Evolutionary conservation across 225 moss, liverwort and hornwort species (phyloP).

Genomic region (Anthoceros angustus): DNA sequence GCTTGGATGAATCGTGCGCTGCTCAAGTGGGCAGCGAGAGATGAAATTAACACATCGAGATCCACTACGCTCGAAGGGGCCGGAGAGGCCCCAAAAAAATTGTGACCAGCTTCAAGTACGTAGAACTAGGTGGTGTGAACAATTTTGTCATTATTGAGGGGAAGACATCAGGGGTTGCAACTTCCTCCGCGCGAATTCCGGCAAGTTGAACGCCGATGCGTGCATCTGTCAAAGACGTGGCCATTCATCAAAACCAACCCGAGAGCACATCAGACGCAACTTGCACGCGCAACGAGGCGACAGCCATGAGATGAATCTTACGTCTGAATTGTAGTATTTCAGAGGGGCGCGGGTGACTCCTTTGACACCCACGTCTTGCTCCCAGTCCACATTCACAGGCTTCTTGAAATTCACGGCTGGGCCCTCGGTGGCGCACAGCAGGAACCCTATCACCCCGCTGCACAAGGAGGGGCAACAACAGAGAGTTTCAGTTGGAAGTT

Average conservation of each 20-base stretch:
- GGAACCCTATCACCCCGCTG: slow-evolving; percentile 95
- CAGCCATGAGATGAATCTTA: background rate
- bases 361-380: slow-evolving; percentile 28
- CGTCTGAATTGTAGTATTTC: slow-evolving; percentile 71
- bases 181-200: background rate
- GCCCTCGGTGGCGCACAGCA: slow-evolving; percentile 91
- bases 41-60: too few species aligned
- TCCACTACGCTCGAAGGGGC: too few species aligned
- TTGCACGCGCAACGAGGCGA: background rate
- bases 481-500: background rate
- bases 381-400: slow-evolving; percentile 40
- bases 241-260: background rate
- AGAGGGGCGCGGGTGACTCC: slow-evolving; percentile 33
- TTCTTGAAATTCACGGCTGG: slow-evolving; percentile 58
- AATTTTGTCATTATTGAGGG: background rate
- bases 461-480: slow-evolving; percentile 4
- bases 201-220: background rate
- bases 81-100: too few species aligned
- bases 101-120: too few species aligned
- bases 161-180: background rate
- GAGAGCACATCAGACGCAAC: background rate
- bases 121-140: background rate
- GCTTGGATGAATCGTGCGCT: too few species aligned
- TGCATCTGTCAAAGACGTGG: background rate
- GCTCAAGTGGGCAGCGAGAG: too few species aligned